Evolutionary conservation across 139 green algal genomes (phyloP), one percentile per base, ranked within the genome.

Genomic region (Protoeuglena noctilucae): DNA sequence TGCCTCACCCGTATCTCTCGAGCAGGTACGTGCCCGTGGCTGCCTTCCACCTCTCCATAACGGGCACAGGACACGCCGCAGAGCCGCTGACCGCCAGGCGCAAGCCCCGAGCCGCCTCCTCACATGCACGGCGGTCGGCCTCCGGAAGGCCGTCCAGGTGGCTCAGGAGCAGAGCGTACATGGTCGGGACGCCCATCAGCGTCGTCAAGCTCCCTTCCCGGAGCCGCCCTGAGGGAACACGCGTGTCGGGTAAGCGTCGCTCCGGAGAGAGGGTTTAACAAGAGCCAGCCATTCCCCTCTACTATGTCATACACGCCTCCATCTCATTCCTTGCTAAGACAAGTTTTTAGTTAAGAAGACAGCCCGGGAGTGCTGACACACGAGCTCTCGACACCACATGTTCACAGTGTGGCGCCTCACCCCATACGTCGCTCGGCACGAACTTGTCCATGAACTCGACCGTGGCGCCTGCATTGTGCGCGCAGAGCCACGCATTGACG

Each of bases 151-250:
- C 29, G 24, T 92, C 63, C 40, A 84, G 83, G 24, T 62, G 23
- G 1, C 60, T 46, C 24, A 96, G 68, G 62, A 96, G 75, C 56
- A 82, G 72, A 22, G 56, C 58, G 67, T 95, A 96, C 89, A 96
- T 96, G 29, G 90, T 98, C 25, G 90, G 90, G 26, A 98, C 85
- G 1, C 85, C 89, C 78, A 93, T 95, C 70, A 95, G 93, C 4
- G 95, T 68, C 1, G 61, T 83, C 16, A 88, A n/a, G n/a, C n/a
- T n/a, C n/a, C n/a, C n/a, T n/a, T n/a, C n/a, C n/a, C n/a, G n/a
- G n/a, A n/a, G n/a, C n/a, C n/a, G n/a, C n/a, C n/a, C n/a, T n/a
- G n/a, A n/a, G n/a, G n/a, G n/a, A n/a, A n/a, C n/a, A n/a, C n/a
- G n/a, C n/a, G n/a, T n/a, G n/a, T n/a, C n/a, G n/a, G n/a, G n/a